phyloP scores from a whole-genome alignment of 2,329 filamentous ascomycete species.

The Pyrenophora tritici-repentis region DNA sequence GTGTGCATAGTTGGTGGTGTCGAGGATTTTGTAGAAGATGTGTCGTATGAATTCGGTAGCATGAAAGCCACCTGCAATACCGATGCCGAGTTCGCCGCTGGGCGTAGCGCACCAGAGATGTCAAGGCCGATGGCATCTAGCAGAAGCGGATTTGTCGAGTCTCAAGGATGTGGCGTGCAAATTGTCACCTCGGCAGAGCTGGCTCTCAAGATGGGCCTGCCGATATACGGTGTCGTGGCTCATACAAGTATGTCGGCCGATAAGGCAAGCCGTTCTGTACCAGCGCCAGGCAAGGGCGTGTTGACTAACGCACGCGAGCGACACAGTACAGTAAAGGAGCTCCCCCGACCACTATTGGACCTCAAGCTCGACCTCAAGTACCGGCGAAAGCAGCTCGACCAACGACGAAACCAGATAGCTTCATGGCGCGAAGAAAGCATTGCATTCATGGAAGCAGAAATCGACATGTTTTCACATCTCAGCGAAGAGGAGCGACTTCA shows the following conservation, averaged over 20 bases:
- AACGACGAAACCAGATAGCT: slow-evolving; percentile 91
- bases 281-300: slow-evolving; percentile 94
- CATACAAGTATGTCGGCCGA: slow-evolving; percentile 95
- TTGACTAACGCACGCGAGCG: slow-evolving; percentile 79
- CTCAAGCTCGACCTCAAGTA: slow-evolving; percentile 97
- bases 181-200: slow-evolving; percentile 97
- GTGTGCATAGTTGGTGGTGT: slow-evolving; percentile 98
- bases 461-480: slow-evolving; percentile 77
- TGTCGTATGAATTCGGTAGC: slow-evolving; percentile 99
- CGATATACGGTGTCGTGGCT: slow-evolving; percentile 92
- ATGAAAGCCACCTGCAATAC: slow-evolving; percentile 99
- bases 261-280: slow-evolving; percentile 97
- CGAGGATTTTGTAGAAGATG: slow-evolving; percentile 98
- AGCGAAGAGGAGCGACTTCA: slow-evolving; percentile 76
- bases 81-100: slow-evolving; percentile 92
- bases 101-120: slow-evolving; percentile 95
- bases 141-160: slow-evolving; percentile 98
- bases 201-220: slow-evolving; percentile 96
- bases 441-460: slow-evolving; percentile 89
- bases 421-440: slow-evolving; percentile 96
- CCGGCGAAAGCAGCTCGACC: slow-evolving; percentile 89
- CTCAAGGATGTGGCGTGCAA: slow-evolving; percentile 96
- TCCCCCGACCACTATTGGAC: slow-evolving; percentile 87
- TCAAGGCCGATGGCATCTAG: slow-evolving; percentile 96
- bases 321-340: slow-evolving; percentile 57